A percentile compares a stretch with the other conserved stretches of the same genome.
These are phyloP conservation scores for Cyathus striatus DNA, from an alignment of 768 basidiomycete species.

Conservation along the genomic window DNA sequence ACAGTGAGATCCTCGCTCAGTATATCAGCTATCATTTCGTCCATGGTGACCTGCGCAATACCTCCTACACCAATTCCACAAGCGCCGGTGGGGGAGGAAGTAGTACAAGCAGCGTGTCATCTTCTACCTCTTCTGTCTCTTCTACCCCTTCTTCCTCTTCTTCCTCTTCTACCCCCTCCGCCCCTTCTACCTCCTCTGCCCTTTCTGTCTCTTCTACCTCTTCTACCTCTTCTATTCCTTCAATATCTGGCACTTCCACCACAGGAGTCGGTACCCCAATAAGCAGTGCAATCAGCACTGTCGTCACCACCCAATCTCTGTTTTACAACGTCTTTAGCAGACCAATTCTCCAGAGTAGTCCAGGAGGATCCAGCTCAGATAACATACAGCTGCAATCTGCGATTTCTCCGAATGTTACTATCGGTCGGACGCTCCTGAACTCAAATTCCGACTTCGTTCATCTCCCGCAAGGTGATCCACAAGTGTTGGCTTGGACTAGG, in stretches of 20 bases:
- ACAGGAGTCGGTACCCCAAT: not conserved
- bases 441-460: constrained; percentile 34
- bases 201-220: not conserved
- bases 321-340: not conserved
- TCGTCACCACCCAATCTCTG: not conserved
- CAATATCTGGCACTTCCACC: too few relatives aligned
- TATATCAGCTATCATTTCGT: constrained; percentile 56
- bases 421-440: constrained; percentile 62
- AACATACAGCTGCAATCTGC: constrained; percentile 2
- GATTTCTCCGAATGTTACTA: constrained; percentile 49
- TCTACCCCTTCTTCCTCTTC: not conserved
- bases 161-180: not conserved
- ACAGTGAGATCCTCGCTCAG: constrained; percentile 30
- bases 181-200: not conserved
- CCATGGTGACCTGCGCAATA: constrained; percentile 37
- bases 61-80: constrained; percentile 9
- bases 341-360: not conserved
- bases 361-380: not conserved
- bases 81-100: constrained; percentile 10
- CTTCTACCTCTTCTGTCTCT: not conserved
- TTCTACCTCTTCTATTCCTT: not conserved
- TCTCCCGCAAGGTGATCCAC: constrained; percentile 54
- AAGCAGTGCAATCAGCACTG: not conserved
- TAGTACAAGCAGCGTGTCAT: not conserved
- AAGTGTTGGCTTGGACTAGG: constrained; percentile 41